Base-by-base conservation (phyloP, 768 basidiomycete genomes). In the Kwoniella sp. region DNA sequence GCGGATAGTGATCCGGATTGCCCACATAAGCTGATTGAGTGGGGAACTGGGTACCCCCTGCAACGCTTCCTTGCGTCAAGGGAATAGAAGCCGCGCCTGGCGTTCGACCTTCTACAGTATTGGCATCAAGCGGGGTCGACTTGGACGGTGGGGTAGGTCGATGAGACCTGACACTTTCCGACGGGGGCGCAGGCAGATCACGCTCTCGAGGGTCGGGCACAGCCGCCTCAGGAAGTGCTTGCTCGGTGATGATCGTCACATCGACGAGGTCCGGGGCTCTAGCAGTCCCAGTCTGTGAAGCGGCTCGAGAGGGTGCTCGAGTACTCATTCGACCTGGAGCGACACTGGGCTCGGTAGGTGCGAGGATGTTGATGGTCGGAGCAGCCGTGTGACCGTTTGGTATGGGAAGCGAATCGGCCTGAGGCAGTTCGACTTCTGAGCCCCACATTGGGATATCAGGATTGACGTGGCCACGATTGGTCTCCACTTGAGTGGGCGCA, bases 361-460 rank as follows among this genome's bases (percentile, higher is more conserved):
- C 69, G 33, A 73, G 73, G 40, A 79, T 65, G 47, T 73, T 59
- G 61, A 79, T 79, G 1, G 64, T 72, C 1, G 78, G 78, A 25
- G 46, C 56, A n/a, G 36, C 24, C 22, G 69, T 67, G 21, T 55
- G 70, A 17, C 63, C 58, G 7, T 68, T 57, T 7, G 49, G 30
- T 19, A 72, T 63, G 17, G 40, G 40, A 19, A 44, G 40, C 4
- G 40, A 44, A 9, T 51, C 55, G 0, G 64, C 57, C 6, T 63
- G 50, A 24, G 75, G 77, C n/a, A 78, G 27, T 37, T 78, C 77
- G 1, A 77, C 75, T 19, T 73, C 70, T 1, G 75, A 75, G 9
- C 75, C 77, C 77, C 77, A 77, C 13, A 52, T 55, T 9, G 67
- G 46, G 9, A 60, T 58, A 6, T 66, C 70, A 13, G 62, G 54